Conservation (phyloP, 2,329 filamentous ascomycete genomes). For the Thielaviopsis ethacetica region DNA sequence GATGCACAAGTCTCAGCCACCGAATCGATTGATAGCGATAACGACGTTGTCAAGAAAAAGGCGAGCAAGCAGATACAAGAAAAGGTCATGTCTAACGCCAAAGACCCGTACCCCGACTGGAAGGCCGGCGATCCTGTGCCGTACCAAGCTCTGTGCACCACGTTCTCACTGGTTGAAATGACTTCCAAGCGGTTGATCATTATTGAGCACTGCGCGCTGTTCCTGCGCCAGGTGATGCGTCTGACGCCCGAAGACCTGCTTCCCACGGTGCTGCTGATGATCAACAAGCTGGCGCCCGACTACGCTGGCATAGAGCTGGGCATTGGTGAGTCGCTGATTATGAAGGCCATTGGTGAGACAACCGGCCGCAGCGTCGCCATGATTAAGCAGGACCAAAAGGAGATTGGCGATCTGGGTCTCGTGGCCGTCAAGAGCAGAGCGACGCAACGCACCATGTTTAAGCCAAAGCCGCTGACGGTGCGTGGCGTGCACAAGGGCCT, state of each 20-base stretch:
- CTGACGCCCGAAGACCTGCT: constrained; percentile 78
- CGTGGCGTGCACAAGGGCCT: constrained; percentile 74
- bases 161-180: constrained; percentile 87
- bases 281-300: constrained; percentile 93
- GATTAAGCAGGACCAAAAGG: constrained; percentile 90
- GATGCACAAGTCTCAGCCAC: constrained; percentile 22
- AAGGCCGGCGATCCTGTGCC: constrained; percentile 75
- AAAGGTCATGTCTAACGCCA: constrained; percentile 48
- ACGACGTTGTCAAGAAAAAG: constrained; percentile 56
- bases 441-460: constrained; percentile 97
- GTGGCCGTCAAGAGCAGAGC: constrained; percentile 91
- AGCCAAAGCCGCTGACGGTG: constrained; percentile 79
- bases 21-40: constrained; percentile 32
- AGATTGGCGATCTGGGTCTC: constrained; percentile 86
- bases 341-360: constrained; percentile 94
- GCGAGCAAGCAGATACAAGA: constrained; percentile 66
- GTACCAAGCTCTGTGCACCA: constrained; percentile 85
- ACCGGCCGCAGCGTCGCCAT: constrained; percentile 76
- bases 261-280: constrained; percentile 83
- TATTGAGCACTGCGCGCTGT: constrained; percentile 72
- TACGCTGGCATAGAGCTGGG: constrained; percentile 93
- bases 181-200: constrained; percentile 86
- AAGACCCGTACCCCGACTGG: constrained; percentile 93
- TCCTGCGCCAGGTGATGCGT: constrained; percentile 84
- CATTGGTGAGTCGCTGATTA: constrained; percentile 96